Conservation (phyloP, 1,139 yeast genomes). For the Petasospora fabianii region DNA sequence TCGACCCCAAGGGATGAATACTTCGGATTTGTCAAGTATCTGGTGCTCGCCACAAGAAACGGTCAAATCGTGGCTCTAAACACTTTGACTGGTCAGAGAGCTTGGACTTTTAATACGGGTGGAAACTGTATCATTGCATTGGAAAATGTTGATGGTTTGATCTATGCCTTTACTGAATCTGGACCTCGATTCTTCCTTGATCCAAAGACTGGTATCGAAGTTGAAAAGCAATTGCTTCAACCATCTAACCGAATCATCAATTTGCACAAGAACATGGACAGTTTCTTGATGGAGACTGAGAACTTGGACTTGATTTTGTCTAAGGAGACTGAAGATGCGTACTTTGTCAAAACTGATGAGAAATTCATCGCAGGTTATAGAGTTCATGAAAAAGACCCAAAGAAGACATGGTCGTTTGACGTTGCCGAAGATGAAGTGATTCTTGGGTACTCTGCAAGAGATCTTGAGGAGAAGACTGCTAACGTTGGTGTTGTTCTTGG, state of each 20-base stretch:
- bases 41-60: conserved; percentile 41
- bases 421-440: conserved; percentile 32
- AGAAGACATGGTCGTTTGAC: conserved; percentile 33
- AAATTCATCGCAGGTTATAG: conserved; percentile 27
- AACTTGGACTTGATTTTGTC: conserved; percentile 25
- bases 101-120: conserved; percentile 39
- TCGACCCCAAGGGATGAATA: conserved; percentile 22
- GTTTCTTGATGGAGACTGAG: conserved; percentile 22
- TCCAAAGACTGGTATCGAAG: conserved; percentile 18
- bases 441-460: conserved; percentile 37
- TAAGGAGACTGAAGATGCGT: conserved; percentile 12
- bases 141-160: conserved; percentile 18
- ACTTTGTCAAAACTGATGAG: conserved; percentile 26
- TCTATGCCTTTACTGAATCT: conserved; percentile 27
- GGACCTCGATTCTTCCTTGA: conserved; percentile 25
- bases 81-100: conserved; percentile 35
- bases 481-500: conserved; percentile 71
- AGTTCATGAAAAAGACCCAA: conserved; percentile 21
- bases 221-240: conserved; percentile 15
- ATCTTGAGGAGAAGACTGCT: conserved; percentile 45
- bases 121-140: conserved; percentile 23
- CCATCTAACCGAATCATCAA: conserved; percentile 18
- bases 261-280: conserved; percentile 22
- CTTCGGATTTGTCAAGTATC: conserved; percentile 49
- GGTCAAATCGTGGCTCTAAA: conserved; percentile 46